Evolutionary conservation across 495 filamentous ascomycete genomes (phyloP).

Genomic region (Aspergillus sclerotiicarbonarius): DNA sequence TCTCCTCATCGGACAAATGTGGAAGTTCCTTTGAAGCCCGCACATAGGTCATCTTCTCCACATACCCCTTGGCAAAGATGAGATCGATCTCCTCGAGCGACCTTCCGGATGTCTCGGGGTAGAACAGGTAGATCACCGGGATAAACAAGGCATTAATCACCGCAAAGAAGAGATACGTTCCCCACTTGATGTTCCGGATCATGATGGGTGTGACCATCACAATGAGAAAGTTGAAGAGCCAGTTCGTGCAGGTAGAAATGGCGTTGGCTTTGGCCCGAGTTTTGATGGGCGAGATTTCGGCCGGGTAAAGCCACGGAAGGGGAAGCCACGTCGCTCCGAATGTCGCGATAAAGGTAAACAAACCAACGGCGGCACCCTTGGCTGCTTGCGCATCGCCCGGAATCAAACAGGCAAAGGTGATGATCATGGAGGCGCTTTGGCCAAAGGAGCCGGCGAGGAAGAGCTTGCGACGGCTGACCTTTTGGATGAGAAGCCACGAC

Average conservation of each 20-base stretch:
- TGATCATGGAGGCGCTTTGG: slow-evolving; percentile 38
- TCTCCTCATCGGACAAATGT: too few relatives aligned
- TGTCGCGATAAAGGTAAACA: slow-evolving; percentile 41
- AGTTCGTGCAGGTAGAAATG: slow-evolving; percentile 45
- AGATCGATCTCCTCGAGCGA: slow-evolving; percentile 73
- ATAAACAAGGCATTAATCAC: slow-evolving; percentile 65
- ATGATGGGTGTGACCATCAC: slow-evolving; percentile 48
- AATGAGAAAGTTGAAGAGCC: slow-evolving; percentile 48
- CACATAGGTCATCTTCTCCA: slow-evolving; percentile 25
- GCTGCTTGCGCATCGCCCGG: slow-evolving; percentile 17
- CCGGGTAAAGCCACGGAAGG: slow-evolving; percentile 71
- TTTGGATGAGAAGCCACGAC: slow-evolving; percentile 73
- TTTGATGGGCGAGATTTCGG: slow-evolving; percentile 72
- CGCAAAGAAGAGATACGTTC: slow-evolving; percentile 62
- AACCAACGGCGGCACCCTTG: slow-evolving; percentile 40
- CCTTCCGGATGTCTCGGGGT: slow-evolving; percentile 65
- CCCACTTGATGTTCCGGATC: slow-evolving; percentile 28
- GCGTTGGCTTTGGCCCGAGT: slow-evolving; percentile 63
- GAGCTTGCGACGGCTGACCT: slow-evolving; percentile 67
- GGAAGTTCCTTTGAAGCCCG: too few relatives aligned
- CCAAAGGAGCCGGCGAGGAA: slow-evolving; percentile 69
- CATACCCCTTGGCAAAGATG: slow-evolving; percentile 43
- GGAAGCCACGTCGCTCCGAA: slow-evolving; percentile 41
- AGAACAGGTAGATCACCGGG: slow-evolving; percentile 65
- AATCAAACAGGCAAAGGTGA: slow-evolving; percentile 37